Evolutionary conservation across 495 filamentous ascomycete species (phyloP), one percentile per base, ranked within the genome.

Genomic region (Pseudotulostoma volvatum): DNA sequence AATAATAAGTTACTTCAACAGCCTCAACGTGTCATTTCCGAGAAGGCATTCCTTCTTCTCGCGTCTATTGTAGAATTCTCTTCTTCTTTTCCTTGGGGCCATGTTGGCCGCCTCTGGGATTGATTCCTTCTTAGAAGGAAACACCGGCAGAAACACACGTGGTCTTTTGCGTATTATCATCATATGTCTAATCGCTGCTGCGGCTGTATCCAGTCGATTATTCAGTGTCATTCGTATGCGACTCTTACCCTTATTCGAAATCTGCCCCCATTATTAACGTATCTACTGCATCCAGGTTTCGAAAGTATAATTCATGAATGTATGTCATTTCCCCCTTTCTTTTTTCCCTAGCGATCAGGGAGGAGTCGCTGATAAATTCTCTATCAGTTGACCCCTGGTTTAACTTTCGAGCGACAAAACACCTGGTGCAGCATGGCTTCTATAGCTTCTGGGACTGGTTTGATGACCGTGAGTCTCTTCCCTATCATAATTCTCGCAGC

Each of bases 391-490:
- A 99, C 61, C 92, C 92, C n/a, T 99, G 92, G 92, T 99, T 99
- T 63, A 99, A 99, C 62, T 99, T 99, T 63, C 72, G 92, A 51
- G 92, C 92, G 44, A 96, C 92, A 35, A 95, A 95, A 64, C 95
- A 99, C 49, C 73, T 99, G 35, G 80, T 96, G 39, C 71, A 90
- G 50, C 70, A 99, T 72, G 92, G 92, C 42, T 96, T 99, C 63
- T 92, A 94, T 59, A 84, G 79, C 57, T 99, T 99, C 56, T 99
- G 92, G 92, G 88, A 99, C 62, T 99, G 92, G 92, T 99, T 99
- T 54, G 92, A 99, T 65, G 92, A 99, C 69, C 79, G 90, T 82
- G 71, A 34, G 76, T 60, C 44, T 16, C 33, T 33, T 18, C 21
- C 21, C 28, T 31, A 18, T 48, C 32, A 28, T 17, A 11, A 21